Percentiles rank a stretch among this genome's conserved stretches.
Evolutionary conservation across 108 stramenopile species (phyloP).

Genomic region (Fragilariopsis cylindrus): DNA sequence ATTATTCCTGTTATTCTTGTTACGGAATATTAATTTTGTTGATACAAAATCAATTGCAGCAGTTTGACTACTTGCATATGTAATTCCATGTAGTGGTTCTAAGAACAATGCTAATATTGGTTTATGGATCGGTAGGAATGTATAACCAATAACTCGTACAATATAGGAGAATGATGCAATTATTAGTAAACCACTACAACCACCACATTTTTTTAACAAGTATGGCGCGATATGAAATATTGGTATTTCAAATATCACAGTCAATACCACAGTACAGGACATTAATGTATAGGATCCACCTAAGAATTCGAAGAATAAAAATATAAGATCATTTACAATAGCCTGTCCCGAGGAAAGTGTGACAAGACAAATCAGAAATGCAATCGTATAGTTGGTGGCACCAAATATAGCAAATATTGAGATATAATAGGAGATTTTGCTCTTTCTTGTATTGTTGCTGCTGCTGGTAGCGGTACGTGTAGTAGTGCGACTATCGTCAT

Average conservation of each 20-base stretch:
- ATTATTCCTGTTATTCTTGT: too few relatives aligned
- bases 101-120: constrained; percentile 46
- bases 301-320: constrained; percentile 61
- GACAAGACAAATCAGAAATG: constrained; percentile 31
- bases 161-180: constrained; percentile 51
- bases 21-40: constrained; percentile 3
- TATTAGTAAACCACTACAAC: constrained; percentile 42
- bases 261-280: constrained; percentile 60
- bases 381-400: neutral
- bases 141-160: constrained; percentile 61
- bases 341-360: constrained; percentile 47
- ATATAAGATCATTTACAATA: constrained; percentile 59
- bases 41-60: constrained; percentile 51
- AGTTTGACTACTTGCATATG: constrained; percentile 52
- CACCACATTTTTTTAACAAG: constrained; percentile 36
- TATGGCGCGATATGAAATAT: constrained; percentile 57
- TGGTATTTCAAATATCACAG: constrained; percentile 67
- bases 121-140: constrained; percentile 44
- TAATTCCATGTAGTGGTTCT: constrained; percentile 76
- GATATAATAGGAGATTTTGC: neutral
- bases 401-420: constrained; percentile 8
- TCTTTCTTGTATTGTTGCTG: neutral
- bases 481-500: neutral
- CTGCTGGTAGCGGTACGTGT: neutral
- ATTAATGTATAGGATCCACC: constrained; percentile 48